Evolutionary conservation across 441 rosid species (phyloP), one percentile per base, ranked within the genome.

Genomic region (Dalechampia spathulata): DNA sequence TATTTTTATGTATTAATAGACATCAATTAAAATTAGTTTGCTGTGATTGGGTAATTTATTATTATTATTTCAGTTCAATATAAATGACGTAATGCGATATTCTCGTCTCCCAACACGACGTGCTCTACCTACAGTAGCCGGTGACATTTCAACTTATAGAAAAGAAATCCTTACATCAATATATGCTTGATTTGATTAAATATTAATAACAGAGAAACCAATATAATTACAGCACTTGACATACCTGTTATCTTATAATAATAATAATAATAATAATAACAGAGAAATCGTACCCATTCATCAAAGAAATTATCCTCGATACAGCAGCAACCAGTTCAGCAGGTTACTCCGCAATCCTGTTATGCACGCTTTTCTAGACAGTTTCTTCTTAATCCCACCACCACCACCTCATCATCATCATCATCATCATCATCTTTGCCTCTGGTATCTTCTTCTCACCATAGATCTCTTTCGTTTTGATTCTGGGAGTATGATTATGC

Each of bases 251-350:
- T n/a, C n/a, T n/a, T n/a, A n/a, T n/a, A n/a, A n/a, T n/a, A n/a
- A n/a, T n/a, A n/a, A n/a, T n/a, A n/a, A n/a, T n/a, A n/a, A n/a
- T n/a, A n/a, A n/a, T n/a, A n/a, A n/a, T n/a, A n/a, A n/a, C n/a
- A n/a, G n/a, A n/a, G n/a, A n/a, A n/a, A 30, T 30, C 34, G 34
- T 30, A 30, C 8, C 34, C 34, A 30, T 30, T 30, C 34, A 30
- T 30, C 34, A 30, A 30, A 3, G 5, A 30, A 30, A 8, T 30
- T 3, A 30, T n/a, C n/a, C n/a, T n/a, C n/a, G n/a, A n/a, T n/a
- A n/a, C n/a, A n/a, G n/a, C n/a, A 30, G 34, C 38, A 38, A 73
- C 85, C 73, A 73, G 72, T 57, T 15, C 60, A 23, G 28, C 79
- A 65, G 66, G 85, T 78, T 50, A 32, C 66, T 55, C 55, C 34